Percentiles rank a stretch among this genome's conserved stretches.
These are phyloP conservation scores for Hanseniaspora gamundiae DNA, from an alignment of 1,139 yeast genomes.

Conservation along the genomic window DNA sequence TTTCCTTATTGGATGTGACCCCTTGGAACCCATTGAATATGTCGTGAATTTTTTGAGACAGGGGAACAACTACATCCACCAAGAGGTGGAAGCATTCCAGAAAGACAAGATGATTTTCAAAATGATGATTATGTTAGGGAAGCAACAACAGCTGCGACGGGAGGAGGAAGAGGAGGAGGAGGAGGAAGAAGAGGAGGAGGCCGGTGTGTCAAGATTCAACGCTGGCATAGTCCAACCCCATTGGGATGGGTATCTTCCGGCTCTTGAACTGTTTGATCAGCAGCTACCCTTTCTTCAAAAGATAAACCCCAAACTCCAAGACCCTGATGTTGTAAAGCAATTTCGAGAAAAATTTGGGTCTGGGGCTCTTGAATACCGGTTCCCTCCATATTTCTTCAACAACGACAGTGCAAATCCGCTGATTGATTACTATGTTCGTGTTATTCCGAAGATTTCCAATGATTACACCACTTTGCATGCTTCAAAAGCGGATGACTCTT, in stretches of 20 bases:
- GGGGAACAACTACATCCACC: constrained; percentile 52
- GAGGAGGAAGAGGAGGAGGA: too few species aligned
- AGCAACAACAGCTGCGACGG: too few species aligned
- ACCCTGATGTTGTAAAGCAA: constrained; percentile 8
- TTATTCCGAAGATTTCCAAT: constrained; percentile 12
- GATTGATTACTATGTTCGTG: constrained; percentile 18
- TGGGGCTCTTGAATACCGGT: constrained; percentile 32
- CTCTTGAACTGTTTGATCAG: constrained; percentile 23
- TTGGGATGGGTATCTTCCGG: constrained; percentile 17
- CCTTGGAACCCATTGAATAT: constrained; percentile 39
- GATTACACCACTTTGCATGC: not conserved
- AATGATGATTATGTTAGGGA: constrained; percentile 35
- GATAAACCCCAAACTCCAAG: constrained; percentile 8
- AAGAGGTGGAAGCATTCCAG: constrained; percentile 47
- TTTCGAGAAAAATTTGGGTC: constrained; percentile 19
- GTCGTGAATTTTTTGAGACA: constrained; percentile 42
- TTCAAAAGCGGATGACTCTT: constrained; percentile 5
- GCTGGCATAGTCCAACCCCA: too few species aligned
- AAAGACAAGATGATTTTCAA: constrained; percentile 37
- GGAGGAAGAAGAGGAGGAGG: too few species aligned
- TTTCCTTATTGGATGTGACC: constrained; percentile 40
- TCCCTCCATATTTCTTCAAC: constrained; percentile 32
- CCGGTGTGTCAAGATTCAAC: too few species aligned
- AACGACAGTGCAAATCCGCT: constrained; percentile 13
- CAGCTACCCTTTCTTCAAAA: constrained; percentile 18